Percentiles rank a stretch among this genome's conserved stretches.
phyloP scores from a whole-genome alignment of 2,329 filamentous ascomycete genomes.

The Aspergillus tanneri region DNA sequence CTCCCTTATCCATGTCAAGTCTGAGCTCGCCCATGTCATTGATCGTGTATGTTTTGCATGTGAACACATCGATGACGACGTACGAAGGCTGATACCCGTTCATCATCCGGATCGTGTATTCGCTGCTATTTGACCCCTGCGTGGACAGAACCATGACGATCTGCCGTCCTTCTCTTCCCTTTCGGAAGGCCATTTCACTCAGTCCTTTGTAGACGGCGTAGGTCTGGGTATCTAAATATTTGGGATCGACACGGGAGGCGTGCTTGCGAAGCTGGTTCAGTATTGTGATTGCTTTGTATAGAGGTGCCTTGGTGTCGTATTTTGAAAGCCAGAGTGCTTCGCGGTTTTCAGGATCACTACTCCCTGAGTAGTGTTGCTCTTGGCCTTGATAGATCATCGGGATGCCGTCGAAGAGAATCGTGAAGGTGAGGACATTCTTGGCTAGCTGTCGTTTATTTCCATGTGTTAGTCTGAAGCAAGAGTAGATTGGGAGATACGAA shows the following conservation, averaged over 20 bases:
- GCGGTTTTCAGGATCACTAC: slow-evolving; percentile 49
- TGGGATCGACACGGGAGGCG: slow-evolving; percentile 34
- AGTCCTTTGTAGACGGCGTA: slow-evolving; percentile 43
- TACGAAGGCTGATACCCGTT: slow-evolving; percentile 27
- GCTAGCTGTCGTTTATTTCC: slow-evolving; percentile 43
- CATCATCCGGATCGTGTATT: slow-evolving; percentile 33
- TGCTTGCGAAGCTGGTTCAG: slow-evolving; percentile 47
- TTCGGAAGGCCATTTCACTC: slow-evolving; percentile 47
- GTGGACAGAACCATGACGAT: slow-evolving; percentile 48
- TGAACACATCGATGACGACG: slow-evolving; percentile 29
- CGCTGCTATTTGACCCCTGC: slow-evolving; percentile 33
- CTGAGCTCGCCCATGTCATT: slow-evolving; percentile 24
- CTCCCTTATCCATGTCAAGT: slow-evolving; percentile 31
- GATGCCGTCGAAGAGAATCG: slow-evolving; percentile 60
- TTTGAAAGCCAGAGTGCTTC: slow-evolving; percentile 57
- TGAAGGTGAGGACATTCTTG: slow-evolving; percentile 62
- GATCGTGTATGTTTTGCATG: slow-evolving; percentile 29
- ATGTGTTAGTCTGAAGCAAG: background rate
- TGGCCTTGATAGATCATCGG: slow-evolving; percentile 66
- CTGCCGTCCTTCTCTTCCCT: slow-evolving; percentile 43
- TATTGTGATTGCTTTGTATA: slow-evolving; percentile 41
- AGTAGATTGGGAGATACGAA: background rate
- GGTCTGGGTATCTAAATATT: slow-evolving; percentile 42
- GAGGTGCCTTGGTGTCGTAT: slow-evolving; percentile 43
- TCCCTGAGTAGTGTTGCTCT: slow-evolving; percentile 59